A percentile compares a stretch with the other conserved stretches of the same genome.
Evolutionary conservation across 1,284 basidiomycete species (phyloP).

Genomic region (Cryptococcus floricola): DNA sequence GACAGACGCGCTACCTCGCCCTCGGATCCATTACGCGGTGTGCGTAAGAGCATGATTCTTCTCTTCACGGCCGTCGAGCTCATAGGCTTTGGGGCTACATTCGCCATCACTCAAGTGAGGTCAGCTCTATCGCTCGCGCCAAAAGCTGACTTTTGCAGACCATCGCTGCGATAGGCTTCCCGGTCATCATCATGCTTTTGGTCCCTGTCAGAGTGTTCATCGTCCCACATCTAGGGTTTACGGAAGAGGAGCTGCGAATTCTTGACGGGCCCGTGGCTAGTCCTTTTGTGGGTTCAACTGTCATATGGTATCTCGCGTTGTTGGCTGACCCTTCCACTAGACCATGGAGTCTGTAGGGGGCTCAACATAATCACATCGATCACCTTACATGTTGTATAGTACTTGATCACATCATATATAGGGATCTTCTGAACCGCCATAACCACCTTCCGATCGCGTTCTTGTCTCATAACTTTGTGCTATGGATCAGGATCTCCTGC

Average conservation of each 20-base stretch:
- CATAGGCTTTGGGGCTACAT: slow-evolving; percentile 80
- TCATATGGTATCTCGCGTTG: not conserved
- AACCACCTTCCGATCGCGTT: too few relatives aligned
- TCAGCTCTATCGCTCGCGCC: not conserved
- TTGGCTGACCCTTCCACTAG: slow-evolving; percentile 26
- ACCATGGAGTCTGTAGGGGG: slow-evolving; percentile 56
- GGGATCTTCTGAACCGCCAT: too few relatives aligned
- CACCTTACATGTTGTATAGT: too few relatives aligned
- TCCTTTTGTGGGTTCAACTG: slow-evolving; percentile 57
- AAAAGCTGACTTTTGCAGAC: slow-evolving; percentile 56
- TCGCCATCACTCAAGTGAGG: slow-evolving; percentile 74
- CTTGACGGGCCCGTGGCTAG: slow-evolving; percentile 81
- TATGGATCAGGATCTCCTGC: too few relatives aligned
- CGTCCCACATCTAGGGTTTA: slow-evolving; percentile 75
- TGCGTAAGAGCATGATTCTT: slow-evolving; percentile 71
- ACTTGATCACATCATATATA: too few relatives aligned
- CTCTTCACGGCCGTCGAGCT: slow-evolving; percentile 78
- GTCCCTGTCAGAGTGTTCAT: slow-evolving; percentile 74
- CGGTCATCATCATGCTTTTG: slow-evolving; percentile 79
- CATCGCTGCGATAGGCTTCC: slow-evolving; percentile 85
- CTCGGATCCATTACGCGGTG: slow-evolving; percentile 66
- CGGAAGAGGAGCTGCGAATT: slow-evolving; percentile 70
- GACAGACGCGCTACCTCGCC: slow-evolving; percentile 64
- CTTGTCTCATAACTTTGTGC: too few relatives aligned
- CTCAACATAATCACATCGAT: not conserved